Base-by-base conservation (phyloP, 2,329 filamentous ascomycete species). In the Penicillium sp. region DNA sequence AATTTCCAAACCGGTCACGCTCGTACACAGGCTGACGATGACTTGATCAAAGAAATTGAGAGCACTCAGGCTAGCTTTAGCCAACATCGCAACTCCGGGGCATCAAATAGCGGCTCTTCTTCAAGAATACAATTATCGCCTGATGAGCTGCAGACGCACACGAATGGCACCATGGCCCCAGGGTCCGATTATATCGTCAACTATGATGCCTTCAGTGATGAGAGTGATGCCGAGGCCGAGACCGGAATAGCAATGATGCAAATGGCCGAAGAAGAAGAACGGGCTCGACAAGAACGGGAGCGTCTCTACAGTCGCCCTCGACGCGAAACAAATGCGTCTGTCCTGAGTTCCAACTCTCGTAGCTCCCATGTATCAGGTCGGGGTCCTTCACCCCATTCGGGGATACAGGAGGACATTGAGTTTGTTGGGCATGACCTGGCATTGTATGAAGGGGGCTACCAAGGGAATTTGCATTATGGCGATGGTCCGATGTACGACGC, bases 221-320 rank as follows among this genome's bases (percentile, higher is more conserved):
- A 93, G 33, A 93, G 87, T 56, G 90, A 96, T 57, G 80, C 84
- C 0, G 90, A 95, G 62, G 90, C 84, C 13, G 81, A 84, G 26
- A 86, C 86, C 43, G 90, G 92, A 11, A 68, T 93, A 35, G 77
- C 85, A 57, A 88, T 88, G 49, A 79, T 96, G 75, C 80, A 80
- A 41, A 79, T 89, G 66, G 88, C 87, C 3, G 87, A 94, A 44
- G 77, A 87, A 60, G 74, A 80, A 59, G 85, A 93, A 42, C 79
- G 80, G 34, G 71, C 66, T 4, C 71, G 76, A 30, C 72, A 59
- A 16, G 63, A 66, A 30, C 47, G 46, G 16, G 41, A 49, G 26
- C 48, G 54, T 15, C 41, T 54, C 14, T 54, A 73, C 44, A 68
- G 66, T 13, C 77, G 79, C 33, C 73, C 76, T 40, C 75, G 77